Conservation (phyloP, 192 early-diverging fungal species). For the Backusella liffmaniae region DNA sequence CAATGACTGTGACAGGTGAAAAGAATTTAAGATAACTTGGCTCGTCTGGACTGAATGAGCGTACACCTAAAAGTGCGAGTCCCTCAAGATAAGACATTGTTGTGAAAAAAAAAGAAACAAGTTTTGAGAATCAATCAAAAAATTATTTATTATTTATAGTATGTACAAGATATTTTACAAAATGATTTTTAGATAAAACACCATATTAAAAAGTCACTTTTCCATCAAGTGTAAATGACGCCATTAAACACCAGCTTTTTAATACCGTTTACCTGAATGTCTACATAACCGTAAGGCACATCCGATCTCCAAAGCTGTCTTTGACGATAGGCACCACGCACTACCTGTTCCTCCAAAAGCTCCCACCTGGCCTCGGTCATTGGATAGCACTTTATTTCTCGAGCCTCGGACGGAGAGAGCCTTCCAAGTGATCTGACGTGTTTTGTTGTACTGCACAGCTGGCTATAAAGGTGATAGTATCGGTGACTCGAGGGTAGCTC, state of each 20-base stretch:
- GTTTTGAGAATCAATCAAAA: no score
- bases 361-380: background rate
- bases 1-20: slow-evolving; percentile 91
- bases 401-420: background rate
- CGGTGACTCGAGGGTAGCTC: background rate
- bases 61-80: slow-evolving; percentile 81
- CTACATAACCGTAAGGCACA: background rate
- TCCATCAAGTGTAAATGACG: background rate
- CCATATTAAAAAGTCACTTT: no score
- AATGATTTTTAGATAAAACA: no score
- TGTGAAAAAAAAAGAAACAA: no score
- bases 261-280: background rate
- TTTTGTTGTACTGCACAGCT: background rate
- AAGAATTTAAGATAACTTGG: slow-evolving; percentile 79
- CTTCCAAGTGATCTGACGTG: background rate
- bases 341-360: background rate
- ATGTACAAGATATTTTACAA: no score
- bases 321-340: background rate
- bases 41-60: slow-evolving; percentile 84
- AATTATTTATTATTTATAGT: no score
- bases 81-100: slow-evolving; percentile 67
- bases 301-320: background rate
- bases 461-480: background rate
- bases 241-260: background rate
- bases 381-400: background rate